These are phyloP conservation scores for Raffaelea ambrosiae DNA, from an alignment of 2,329 filamentous ascomycete genomes.

Conservation along the genomic window DNA sequence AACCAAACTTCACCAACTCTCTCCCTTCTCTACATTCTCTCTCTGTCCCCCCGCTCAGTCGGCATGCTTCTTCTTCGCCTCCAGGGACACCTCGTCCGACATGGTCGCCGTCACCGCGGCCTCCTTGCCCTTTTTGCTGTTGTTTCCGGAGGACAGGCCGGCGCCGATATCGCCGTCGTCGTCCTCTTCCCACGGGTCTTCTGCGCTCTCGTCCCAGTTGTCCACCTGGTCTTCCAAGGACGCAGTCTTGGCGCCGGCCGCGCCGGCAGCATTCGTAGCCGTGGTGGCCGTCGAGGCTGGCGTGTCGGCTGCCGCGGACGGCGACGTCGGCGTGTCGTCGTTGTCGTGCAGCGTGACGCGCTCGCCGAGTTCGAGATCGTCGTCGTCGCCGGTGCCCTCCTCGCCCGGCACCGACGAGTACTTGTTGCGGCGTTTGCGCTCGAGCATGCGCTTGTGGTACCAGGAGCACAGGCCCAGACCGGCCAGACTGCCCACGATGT, in stretches of 20 bases:
- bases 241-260: slow-evolving; percentile 42
- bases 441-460: slow-evolving; percentile 95
- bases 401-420: slow-evolving; percentile 63
- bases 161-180: slow-evolving; percentile 23
- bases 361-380: slow-evolving; percentile 71
- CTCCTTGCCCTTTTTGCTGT: slow-evolving; percentile 11
- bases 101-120: neutral
- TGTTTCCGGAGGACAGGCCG: slow-evolving; percentile 5
- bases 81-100: neutral
- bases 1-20: neutral
- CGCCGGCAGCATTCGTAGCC: slow-evolving; percentile 11
- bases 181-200: slow-evolving; percentile 50
- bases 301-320: neutral
- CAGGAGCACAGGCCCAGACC: slow-evolving; percentile 70
- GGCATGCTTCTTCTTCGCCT: slow-evolving; percentile 18
- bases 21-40: neutral
- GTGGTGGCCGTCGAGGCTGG: neutral
- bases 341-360: slow-evolving; percentile 37
- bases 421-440: slow-evolving; percentile 68
- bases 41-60: slow-evolving; percentile 12
- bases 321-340: slow-evolving; percentile 33
- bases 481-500: slow-evolving; percentile 67
- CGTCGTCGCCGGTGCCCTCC: slow-evolving; percentile 41
- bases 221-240: slow-evolving; percentile 75
- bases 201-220: slow-evolving; percentile 83